Conservation (phyloP, 2,329 filamentous ascomycete species). For the Berkeleyomyces rouxiae region DNA sequence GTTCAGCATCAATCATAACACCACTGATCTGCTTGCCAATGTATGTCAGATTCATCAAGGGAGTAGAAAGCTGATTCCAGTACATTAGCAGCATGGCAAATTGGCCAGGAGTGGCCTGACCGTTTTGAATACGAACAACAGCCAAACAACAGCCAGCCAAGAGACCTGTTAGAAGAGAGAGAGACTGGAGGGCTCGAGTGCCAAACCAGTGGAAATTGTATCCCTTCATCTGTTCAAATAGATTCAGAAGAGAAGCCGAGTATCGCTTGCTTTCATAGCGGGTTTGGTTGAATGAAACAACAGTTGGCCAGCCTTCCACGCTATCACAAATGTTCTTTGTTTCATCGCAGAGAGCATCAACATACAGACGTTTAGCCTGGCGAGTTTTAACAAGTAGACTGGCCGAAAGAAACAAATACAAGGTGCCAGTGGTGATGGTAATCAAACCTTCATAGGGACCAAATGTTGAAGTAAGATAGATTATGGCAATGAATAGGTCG, state of each 20-base stretch:
- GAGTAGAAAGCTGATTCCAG: slow-evolving; percentile 55
- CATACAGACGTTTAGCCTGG: slow-evolving; percentile 31
- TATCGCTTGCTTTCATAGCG: slow-evolving; percentile 39
- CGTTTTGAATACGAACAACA: slow-evolving; percentile 49
- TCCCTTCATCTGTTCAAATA: slow-evolving; percentile 5
- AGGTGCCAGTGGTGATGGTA: slow-evolving; percentile 38
- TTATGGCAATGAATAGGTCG: slow-evolving; percentile 41
- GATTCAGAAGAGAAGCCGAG: slow-evolving; percentile 27
- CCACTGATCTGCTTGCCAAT: slow-evolving; percentile 39
- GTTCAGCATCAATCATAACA: slow-evolving; percentile 40
- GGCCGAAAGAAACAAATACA: slow-evolving; percentile 38
- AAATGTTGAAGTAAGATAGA: slow-evolving; percentile 42
- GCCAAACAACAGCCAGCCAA: slow-evolving; percentile 44
- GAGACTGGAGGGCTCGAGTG: slow-evolving; percentile 33
- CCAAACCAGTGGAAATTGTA: slow-evolving; percentile 15
- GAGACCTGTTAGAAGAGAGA: slow-evolving; percentile 53
- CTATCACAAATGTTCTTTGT: slow-evolving; percentile 38
- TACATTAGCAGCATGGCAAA: slow-evolving; percentile 59
- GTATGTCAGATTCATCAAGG: slow-evolving; percentile 51
- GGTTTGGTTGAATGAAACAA: slow-evolving; percentile 42
- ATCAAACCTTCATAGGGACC: slow-evolving; percentile 47
- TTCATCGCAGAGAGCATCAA: slow-evolving; percentile 38
- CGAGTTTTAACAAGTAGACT: slow-evolving; percentile 35
- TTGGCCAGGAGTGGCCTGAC: slow-evolving; percentile 43
- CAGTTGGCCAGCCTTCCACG: slow-evolving; percentile 42